Evolutionary conservation across 208 protist species (phyloP), one percentile per base, ranked within the genome.

Genomic region (Leishmania turanica): DNA sequence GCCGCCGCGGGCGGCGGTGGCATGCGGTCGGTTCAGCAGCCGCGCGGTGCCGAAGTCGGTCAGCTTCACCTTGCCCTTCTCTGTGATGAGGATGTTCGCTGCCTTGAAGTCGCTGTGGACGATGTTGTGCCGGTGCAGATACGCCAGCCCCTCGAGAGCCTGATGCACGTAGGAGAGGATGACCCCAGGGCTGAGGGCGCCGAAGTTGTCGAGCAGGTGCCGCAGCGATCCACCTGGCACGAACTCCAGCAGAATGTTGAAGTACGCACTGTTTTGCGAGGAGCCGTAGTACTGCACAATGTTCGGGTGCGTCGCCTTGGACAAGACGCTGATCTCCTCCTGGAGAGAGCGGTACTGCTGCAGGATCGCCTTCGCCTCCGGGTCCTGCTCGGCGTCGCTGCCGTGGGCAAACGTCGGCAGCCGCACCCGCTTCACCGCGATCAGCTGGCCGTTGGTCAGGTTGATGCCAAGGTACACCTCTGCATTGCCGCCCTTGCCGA

Each of bases 191-290:
- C 92, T 94, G 40, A 98, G 91, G 21, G 89, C 90, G 7, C 95
- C 93, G 81, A 98, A 98, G 86, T 98, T 97, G 75, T 96, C 93
- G 17, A 98, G 86, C 56, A 97, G 83, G 79, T 96, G 92, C 13
- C 94, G 92, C 84, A 98, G 84, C 34, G 95, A 98, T 9, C 95
- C 95, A 40, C 94, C 95, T 15, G 95, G 93, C 31, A 98, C 95
- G 79, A 97, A 98, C 89, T 98, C 93, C 15, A 98, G 88, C 42
- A 98, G 84, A 90, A 98, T 97, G 82, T 96, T 97, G 86, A 98
- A 96, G 84, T 97, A 96, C 15, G 77, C 84, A 27, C 83, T 82
- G 82, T 96, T 96, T 83, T 95, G 90, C 34, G 91, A 96, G 47
- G 89, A 93, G 73, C 96, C 94, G 80, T 94, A 94, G 92, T 98